phyloP scores from a whole-genome alignment of 371 early-diverging fungal species.

The Saksenaea oblongispora region DNA sequence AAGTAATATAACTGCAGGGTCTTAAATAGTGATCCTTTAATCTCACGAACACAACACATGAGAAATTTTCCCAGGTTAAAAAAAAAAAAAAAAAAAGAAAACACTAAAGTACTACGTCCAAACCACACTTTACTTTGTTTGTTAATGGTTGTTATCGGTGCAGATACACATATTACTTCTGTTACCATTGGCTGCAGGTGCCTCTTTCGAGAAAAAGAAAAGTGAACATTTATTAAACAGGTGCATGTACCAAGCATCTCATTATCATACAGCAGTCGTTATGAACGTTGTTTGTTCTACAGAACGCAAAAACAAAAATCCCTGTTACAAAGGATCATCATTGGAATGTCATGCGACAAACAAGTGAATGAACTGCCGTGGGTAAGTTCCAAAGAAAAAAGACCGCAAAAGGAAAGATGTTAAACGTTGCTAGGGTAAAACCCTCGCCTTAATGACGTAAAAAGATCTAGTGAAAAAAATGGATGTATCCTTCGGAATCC shows the following conservation, averaged over 20 bases:
- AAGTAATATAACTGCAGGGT: neutral
- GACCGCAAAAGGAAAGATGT: neutral
- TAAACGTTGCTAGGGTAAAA: neutral
- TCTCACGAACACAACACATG: neutral
- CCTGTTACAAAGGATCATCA: neutral
- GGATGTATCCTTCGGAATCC: constrained; percentile 3
- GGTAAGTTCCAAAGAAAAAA: neutral
- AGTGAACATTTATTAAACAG: neutral
- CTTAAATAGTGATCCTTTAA: neutral
- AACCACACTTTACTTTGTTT: neutral
- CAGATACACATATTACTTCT: neutral
- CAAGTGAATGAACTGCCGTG: neutral
- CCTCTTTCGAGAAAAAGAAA: neutral
- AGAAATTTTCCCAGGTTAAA: neutral
- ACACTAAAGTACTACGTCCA: neutral
- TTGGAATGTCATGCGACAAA: neutral
- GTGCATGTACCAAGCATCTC: neutral
- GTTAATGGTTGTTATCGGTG: neutral
- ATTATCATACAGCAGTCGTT: neutral
- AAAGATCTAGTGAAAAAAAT: constrained; percentile 8
- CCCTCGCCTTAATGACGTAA: neutral
- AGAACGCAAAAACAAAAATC: neutral
- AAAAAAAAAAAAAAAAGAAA: neutral
- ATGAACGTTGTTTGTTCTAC: neutral
- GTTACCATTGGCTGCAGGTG: neutral